A percentile compares a stretch with the other conserved stretches of the same genome.
Evolutionary conservation across 345 rosid genomes (phyloP).

Genomic region (Arabis hirsuta): DNA sequence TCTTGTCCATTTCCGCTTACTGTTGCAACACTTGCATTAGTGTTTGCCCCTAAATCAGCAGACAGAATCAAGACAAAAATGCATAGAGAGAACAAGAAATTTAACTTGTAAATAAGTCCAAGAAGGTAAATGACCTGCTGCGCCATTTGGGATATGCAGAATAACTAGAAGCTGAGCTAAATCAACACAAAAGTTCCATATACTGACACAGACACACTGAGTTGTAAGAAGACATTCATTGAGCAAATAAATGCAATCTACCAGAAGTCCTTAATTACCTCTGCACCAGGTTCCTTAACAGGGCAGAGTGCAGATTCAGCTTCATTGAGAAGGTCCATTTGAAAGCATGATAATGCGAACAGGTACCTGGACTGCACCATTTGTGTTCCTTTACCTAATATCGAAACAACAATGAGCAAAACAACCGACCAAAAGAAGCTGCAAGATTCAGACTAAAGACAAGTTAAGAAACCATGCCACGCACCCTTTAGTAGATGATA

Average conservation of each 20-base stretch:
- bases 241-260: constrained; percentile 24
- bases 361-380: constrained; percentile 96
- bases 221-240: too few relatives aligned
- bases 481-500: constrained; percentile 87
- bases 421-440: constrained; percentile 8
- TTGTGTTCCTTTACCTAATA: constrained; percentile 71
- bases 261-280: constrained; percentile 55
- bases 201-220: constrained; percentile 23
- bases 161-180: constrained; percentile 28
- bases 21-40: constrained; percentile 54
- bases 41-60: constrained; percentile 66
- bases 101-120: constrained; percentile 94
- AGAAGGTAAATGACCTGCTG: constrained; percentile 97
- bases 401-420: constrained; percentile 34
- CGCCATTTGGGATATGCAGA: constrained; percentile 89
- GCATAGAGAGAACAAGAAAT: constrained; percentile 28
- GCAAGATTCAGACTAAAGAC: constrained; percentile 1
- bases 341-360: constrained; percentile 95
- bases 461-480: constrained; percentile 22
- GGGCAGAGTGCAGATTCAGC: constrained; percentile 90
- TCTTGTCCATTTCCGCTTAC: constrained; percentile 79
- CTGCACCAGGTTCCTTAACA: constrained; percentile 77
- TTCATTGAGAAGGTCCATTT: constrained; percentile 94
- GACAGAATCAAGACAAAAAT: constrained; percentile 43
- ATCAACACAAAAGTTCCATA: constrained; percentile 11